Conservation (phyloP, 306 rosid genomes). For the Vigna angularis region DNA sequence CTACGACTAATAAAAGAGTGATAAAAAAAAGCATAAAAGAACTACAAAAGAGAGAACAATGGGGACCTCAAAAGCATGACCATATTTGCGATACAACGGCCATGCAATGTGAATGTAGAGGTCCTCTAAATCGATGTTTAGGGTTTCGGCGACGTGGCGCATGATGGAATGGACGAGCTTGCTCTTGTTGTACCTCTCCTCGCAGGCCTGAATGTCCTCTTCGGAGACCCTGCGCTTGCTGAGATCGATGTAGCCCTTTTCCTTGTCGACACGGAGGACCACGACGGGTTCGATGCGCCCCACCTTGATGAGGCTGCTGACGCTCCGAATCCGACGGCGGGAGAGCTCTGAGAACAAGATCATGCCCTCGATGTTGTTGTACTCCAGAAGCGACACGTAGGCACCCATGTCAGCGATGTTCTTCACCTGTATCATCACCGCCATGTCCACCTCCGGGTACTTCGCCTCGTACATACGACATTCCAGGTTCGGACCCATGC, state of each 20-base stretch:
- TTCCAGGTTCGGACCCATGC: conserved; percentile 69
- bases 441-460: conserved; percentile 98
- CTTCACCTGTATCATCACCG: conserved; percentile 97
- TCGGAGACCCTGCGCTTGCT: conserved; percentile 96
- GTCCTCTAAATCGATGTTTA: conserved; percentile 83
- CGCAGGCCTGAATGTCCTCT: conserved; percentile 87
- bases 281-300: conserved; percentile 96
- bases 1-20: conserved; percentile 1
- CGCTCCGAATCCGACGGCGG: conserved; percentile 96
- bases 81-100: conserved; percentile 94
- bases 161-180: conserved; percentile 95
- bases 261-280: conserved; percentile 96
- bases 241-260: conserved; percentile 94
- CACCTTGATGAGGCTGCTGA: conserved; percentile 84
- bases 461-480: conserved; percentile 95
- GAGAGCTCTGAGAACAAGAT: conserved; percentile 96
- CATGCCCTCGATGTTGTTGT: conserved; percentile 98
- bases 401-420: conserved; percentile 99
- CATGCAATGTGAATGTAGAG: conserved; percentile 89
- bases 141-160: conserved; percentile 96
- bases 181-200: conserved; percentile 97
- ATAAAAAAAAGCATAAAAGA: neutral
- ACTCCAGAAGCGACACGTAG: conserved; percentile 92
- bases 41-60: neutral
- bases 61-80: conserved; percentile 95